Conservation (phyloP, 2,329 filamentous ascomycete genomes). For the Chaetomiaceae sp. region DNA sequence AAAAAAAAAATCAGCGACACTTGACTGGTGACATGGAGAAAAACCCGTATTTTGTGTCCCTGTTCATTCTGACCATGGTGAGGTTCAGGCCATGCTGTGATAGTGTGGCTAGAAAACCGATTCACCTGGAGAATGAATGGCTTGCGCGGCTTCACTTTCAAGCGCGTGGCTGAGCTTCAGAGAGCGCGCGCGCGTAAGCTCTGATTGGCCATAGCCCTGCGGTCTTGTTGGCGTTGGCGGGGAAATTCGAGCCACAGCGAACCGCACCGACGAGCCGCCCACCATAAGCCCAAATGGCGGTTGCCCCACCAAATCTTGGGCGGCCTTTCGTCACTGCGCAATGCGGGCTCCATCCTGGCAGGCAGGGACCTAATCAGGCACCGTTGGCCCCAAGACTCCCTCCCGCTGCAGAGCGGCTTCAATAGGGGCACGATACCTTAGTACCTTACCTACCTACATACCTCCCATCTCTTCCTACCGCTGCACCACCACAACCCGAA, state of each 20-base stretch:
- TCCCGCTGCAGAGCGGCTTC: background rate
- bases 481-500: background rate
- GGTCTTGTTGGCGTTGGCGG: background rate
- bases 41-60: too few species aligned
- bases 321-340: conserved; percentile 20
- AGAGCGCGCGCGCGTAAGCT: background rate
- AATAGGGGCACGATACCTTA: too few species aligned
- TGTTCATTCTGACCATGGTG: too few species aligned
- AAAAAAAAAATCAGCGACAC: too few species aligned
- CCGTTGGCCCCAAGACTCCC: conserved; percentile 8
- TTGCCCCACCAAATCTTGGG: conserved; percentile 17
- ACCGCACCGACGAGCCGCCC: too few species aligned
- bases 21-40: too few species aligned
- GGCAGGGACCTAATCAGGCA: conserved; percentile 17
- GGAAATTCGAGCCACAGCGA: background rate
- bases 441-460: too few species aligned
- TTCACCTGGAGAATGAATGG: background rate
- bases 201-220: conserved; percentile 5
- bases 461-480: background rate
- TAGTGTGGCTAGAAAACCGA: background rate
- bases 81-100: too few species aligned
- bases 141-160: conserved; percentile 3
- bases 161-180: conserved; percentile 18
- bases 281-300: too few species aligned
- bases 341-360: conserved; percentile 8